Conservation (phyloP, 2,329 filamentous ascomycete species). For the Diaporthe australafricana region DNA sequence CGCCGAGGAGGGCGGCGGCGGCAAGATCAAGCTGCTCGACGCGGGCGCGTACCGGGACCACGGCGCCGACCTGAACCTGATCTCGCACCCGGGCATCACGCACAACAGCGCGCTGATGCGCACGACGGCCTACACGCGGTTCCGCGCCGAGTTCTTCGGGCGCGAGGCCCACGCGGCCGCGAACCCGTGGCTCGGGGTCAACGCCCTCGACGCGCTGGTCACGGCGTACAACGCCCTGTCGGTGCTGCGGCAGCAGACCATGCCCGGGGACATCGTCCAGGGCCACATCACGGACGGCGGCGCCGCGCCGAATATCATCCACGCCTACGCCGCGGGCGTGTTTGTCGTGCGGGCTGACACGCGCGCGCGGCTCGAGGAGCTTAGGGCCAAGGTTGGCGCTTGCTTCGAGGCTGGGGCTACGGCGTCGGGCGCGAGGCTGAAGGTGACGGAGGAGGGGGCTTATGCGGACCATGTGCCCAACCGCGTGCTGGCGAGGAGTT, state of each 20-base stretch:
- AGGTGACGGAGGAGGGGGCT: conserved; percentile 53
- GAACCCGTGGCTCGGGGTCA: conserved; percentile 69
- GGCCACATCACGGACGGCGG: conserved; percentile 66
- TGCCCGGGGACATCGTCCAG: conserved; percentile 61
- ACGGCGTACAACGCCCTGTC: conserved; percentile 60
- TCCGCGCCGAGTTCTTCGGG: conserved; percentile 65
- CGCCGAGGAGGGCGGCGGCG: conserved; percentile 54
- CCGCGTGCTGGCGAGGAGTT: conserved; percentile 56
- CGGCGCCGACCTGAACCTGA: conserved; percentile 51
- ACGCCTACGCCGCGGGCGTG: conserved; percentile 58
- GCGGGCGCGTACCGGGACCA: conserved; percentile 57
- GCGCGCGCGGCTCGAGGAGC: conserved; percentile 51
- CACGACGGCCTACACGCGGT: conserved; percentile 62
- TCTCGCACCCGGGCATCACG: conserved; percentile 57
- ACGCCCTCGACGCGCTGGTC: conserved; percentile 69
- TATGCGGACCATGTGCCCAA: conserved; percentile 70
- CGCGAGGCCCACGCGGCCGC: conserved; percentile 67
- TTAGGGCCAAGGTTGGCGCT: conserved; percentile 54
- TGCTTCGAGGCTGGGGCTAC: conserved; percentile 54
- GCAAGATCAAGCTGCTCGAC: conserved; percentile 56
- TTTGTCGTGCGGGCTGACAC: conserved; percentile 59
- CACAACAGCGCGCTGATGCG: conserved; percentile 60
- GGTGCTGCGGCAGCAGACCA: conserved; percentile 66
- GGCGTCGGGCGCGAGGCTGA: conserved; percentile 59
- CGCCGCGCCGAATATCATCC: conserved; percentile 66